Conservation (phyloP, 2,329 filamentous ascomycete genomes). For the Thermoascus crustaceus region DNA sequence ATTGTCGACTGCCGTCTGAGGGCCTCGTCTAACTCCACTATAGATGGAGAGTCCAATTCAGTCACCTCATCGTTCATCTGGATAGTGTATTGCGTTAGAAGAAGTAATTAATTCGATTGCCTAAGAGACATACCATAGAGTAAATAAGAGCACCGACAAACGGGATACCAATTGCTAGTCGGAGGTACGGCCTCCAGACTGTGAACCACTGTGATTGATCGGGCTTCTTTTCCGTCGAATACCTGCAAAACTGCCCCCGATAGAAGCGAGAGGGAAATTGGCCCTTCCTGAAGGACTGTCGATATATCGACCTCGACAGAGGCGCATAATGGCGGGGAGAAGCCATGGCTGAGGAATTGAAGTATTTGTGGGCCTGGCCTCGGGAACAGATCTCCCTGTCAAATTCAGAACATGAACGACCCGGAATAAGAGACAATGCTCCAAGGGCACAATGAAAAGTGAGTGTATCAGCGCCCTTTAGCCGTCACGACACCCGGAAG, state of each 20-base stretch:
- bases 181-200: conserved; percentile 40
- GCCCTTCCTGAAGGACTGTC: conserved; percentile 16
- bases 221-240: conserved; percentile 17
- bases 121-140: conserved; percentile 39
- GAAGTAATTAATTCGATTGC: not conserved
- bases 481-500: conserved; percentile 2
- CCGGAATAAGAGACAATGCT: too few species aligned
- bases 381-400: conserved; percentile 1
- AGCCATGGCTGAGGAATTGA: conserved; percentile 18
- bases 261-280: conserved; percentile 13
- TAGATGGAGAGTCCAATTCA: conserved; percentile 46
- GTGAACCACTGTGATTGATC: conserved; percentile 21
- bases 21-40: conserved; percentile 77
- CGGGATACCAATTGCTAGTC: conserved; percentile 41
- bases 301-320: conserved; percentile 26
- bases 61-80: conserved; percentile 32
- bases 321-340: conserved; percentile 23
- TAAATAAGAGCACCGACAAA: conserved; percentile 44
- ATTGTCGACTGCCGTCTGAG: conserved; percentile 71
- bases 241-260: conserved; percentile 17
- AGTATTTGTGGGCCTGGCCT: not conserved
- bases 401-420: too few species aligned
- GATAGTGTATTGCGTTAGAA: not conserved
- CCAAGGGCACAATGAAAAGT: not conserved
- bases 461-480: not conserved